Conservation (phyloP, 1,284 basidiomycete genomes). For the Ustilago bromivora region DNA sequence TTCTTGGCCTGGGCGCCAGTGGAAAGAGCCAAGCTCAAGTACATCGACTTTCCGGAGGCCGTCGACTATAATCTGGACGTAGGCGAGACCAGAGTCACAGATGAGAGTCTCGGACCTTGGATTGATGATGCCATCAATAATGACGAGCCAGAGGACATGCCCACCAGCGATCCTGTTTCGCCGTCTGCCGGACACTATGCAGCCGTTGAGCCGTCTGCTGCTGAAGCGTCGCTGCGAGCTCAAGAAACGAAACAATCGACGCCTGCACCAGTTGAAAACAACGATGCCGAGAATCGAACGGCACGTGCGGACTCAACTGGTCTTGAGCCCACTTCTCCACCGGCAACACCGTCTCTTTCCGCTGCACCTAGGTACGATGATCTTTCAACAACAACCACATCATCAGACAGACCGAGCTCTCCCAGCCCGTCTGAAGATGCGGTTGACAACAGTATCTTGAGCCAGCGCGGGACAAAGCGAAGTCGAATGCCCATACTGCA, state of each 20-base stretch:
- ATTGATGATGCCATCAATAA: constrained; percentile 45
- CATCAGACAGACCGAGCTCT: constrained; percentile 31
- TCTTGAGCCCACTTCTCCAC: constrained; percentile 17
- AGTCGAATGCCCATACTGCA: constrained; percentile 21
- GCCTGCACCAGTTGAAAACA: not conserved
- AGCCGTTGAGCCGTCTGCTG: not conserved
- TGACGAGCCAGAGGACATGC: constrained; percentile 46
- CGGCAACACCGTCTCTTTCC: constrained; percentile 19
- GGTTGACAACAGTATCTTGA: not conserved
- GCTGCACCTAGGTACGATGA: constrained; percentile 13
- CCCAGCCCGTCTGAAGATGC: constrained; percentile 8
- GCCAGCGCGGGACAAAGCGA: constrained; percentile 29
- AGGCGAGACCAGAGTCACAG: constrained; percentile 34
- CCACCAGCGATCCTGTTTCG: constrained; percentile 29
- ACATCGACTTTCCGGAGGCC: constrained; percentile 44
- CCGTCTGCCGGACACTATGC: constrained; percentile 14
- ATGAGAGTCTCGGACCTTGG: constrained; percentile 48
- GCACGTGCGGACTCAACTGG: constrained; percentile 11
- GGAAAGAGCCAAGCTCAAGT: constrained; percentile 42
- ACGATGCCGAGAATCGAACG: not conserved
- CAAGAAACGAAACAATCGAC: not conserved
- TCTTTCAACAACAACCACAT: constrained; percentile 19
- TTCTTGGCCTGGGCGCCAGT: constrained; percentile 71
- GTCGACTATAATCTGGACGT: constrained; percentile 40
- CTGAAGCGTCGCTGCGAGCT: not conserved